phyloP scores from a whole-genome alignment of 139 green algal species.

The Asterochloris sp. region DNA sequence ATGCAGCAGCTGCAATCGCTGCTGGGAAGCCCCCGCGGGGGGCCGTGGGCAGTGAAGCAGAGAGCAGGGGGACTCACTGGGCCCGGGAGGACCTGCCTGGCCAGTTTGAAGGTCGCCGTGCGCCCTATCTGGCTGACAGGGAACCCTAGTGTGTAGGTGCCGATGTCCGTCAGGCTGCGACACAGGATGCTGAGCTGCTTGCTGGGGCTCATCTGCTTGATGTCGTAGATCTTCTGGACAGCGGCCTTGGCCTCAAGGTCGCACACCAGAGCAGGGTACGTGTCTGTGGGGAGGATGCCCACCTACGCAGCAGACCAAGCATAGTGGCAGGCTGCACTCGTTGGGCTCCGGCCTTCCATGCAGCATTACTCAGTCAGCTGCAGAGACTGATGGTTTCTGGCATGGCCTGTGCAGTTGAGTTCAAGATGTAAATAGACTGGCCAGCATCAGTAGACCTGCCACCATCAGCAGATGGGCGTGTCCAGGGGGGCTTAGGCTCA shows the following conservation, averaged over 20 bases:
- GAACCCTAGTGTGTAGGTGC: conserved; percentile 66
- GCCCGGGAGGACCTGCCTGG: conserved; percentile 66
- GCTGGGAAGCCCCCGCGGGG: no score
- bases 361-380: not conserved
- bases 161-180: conserved; percentile 45
- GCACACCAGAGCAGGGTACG: conserved; percentile 76
- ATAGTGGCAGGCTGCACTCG: not conserved
- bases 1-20: no score
- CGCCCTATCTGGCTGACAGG: conserved; percentile 58
- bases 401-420: not conserved
- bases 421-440: not conserved
- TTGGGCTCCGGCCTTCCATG: not conserved
- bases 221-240: conserved; percentile 60
- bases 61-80: conserved; percentile 39
- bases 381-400: not conserved
- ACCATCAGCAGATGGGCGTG: not conserved
- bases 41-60: no score
- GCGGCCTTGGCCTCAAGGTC: conserved; percentile 65
- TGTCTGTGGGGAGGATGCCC: conserved; percentile 88
- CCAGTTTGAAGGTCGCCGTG: conserved; percentile 67
- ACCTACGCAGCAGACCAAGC: conserved; percentile 36
- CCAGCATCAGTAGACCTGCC: not conserved
- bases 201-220: conserved; percentile 66
- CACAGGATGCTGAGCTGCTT: conserved; percentile 78
- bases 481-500: no score